phyloP scores from a whole-genome alignment of 2,329 filamentous ascomycete genomes.

The Tolypocladium album region DNA sequence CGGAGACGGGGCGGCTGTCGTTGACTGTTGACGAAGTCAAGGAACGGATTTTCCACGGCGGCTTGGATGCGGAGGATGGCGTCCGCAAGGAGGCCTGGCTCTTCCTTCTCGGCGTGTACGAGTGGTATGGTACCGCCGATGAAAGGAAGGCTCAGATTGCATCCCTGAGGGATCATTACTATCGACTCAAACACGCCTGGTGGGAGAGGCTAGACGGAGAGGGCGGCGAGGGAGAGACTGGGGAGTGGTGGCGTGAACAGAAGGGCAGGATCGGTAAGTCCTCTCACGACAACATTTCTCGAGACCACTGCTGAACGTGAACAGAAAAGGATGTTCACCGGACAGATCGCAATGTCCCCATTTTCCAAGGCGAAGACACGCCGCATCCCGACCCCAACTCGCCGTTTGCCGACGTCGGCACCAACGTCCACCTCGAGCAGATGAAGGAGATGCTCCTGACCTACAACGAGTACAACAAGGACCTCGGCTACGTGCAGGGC shows the following conservation, averaged over 20 bases:
- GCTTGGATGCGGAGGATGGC: slow-evolving; percentile 77
- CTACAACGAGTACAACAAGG: slow-evolving; percentile 95
- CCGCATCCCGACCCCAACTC: slow-evolving; percentile 94
- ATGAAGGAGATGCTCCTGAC: slow-evolving; percentile 99
- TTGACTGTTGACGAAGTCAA: slow-evolving; percentile 89
- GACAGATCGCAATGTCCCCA: slow-evolving; percentile 87
- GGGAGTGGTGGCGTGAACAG: slow-evolving; percentile 96
- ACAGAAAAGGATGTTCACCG: slow-evolving; percentile 97
- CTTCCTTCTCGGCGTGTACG: slow-evolving; percentile 81
- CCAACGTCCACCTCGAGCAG: slow-evolving; percentile 95
- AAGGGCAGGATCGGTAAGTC: slow-evolving; percentile 79
- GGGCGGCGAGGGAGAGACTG: slow-evolving; percentile 66
- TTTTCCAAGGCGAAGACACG: slow-evolving; percentile 92
- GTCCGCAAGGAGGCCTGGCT: slow-evolving; percentile 96
- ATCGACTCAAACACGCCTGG: slow-evolving; percentile 88
- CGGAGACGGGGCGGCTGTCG: slow-evolving; percentile 59
- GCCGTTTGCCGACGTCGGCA: slow-evolving; percentile 84
- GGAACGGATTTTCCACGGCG: slow-evolving; percentile 93
- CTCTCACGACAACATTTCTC: not conserved
- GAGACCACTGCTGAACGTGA: slow-evolving; percentile 3
- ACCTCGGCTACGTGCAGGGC: slow-evolving; percentile 93
- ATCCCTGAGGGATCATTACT: slow-evolving; percentile 83
- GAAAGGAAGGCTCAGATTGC: slow-evolving; percentile 77
- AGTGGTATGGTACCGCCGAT: slow-evolving; percentile 83
- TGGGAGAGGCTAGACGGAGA: slow-evolving; percentile 89